Conservation (phyloP, 2,329 filamentous ascomycete genomes). For the Myriangium duriaei region DNA sequence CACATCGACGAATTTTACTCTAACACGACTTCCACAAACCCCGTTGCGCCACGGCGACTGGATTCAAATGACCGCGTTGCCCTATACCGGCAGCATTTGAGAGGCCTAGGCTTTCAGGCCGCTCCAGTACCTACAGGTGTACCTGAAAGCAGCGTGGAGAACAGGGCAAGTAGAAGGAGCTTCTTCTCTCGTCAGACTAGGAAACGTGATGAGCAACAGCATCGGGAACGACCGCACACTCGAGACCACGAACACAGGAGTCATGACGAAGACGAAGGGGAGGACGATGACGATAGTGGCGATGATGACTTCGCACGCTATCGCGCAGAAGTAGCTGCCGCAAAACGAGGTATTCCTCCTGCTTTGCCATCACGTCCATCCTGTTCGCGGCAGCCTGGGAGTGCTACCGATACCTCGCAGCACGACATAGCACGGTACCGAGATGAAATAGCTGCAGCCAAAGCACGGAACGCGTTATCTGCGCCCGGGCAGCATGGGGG, state of each 20-base stretch:
- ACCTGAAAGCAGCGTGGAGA: too few species aligned
- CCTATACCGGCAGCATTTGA: not conserved
- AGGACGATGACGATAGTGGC: slow-evolving; percentile 1
- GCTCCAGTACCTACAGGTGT: too few species aligned
- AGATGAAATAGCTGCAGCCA: not conserved
- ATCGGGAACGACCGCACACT: not conserved
- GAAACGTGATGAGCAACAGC: too few species aligned
- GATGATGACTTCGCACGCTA: slow-evolving; percentile 6
- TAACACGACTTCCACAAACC: not conserved
- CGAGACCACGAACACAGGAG: not conserved
- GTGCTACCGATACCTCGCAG: not conserved
- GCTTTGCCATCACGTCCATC: not conserved
- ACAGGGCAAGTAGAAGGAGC: too few species aligned
- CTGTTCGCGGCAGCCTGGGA: not conserved
- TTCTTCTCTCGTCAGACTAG: too few species aligned
- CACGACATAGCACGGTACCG: not conserved
- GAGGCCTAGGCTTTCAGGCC: not conserved
- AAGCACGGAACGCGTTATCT: not conserved
- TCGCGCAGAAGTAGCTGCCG: slow-evolving; percentile 4
- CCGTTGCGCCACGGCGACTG: not conserved
- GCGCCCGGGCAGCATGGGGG: not conserved
- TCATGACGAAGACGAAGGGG: not conserved
- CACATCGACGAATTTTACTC: not conserved
- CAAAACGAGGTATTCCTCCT: slow-evolving; percentile 4
- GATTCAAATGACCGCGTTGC: not conserved